Base-by-base conservation (phyloP, 805 yeast genomes). In the Helenozyma baotianmanensis region DNA sequence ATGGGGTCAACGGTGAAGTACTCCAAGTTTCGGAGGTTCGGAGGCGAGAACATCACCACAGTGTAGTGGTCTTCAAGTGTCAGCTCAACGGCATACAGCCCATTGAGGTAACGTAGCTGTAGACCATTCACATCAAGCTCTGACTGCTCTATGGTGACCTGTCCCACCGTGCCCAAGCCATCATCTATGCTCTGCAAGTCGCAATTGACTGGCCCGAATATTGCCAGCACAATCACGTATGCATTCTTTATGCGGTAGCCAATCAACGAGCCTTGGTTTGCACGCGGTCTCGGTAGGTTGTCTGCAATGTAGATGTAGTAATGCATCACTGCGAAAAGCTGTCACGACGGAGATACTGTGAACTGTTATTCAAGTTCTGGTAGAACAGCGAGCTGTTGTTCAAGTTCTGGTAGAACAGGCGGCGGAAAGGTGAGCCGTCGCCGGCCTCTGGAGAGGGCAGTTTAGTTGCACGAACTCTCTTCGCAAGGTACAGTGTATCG, bases 1-100 rank as follows among this genome's bases (percentile, higher is more conserved):
- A 87, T 82, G 0, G 96, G 94, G n/a, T 69, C 62, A 3, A 80
- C 53, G 0, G 96, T 80, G 43, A 76, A 82, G 53, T 83, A 86
- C 44, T 88, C 95, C 67, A 89, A 68, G 38, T 74, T 71, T 18
- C 67, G 68, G 13, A 82, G 75, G 27, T 73, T 70, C 0, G 97
- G 97, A 1, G 92, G 82, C 16, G 73, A 72, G 51, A 76, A 88
- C n/a, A 71, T 46, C n/a, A 57, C 35, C 2, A 48, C 25, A 4
- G 56, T 50, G 27, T 12, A 11, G 10, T n/a, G n/a, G n/a, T n/a
- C n/a, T n/a, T n/a, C n/a, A n/a, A n/a, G n/a, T n/a, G n/a, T n/a
- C n/a, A n/a, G n/a, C n/a, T n/a, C n/a, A n/a, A n/a, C n/a, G n/a
- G n/a, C n/a, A n/a, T n/a, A n/a, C n/a, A n/a, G n/a, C n/a, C n/a